phyloP scores from a whole-genome alignment of 2,329 filamentous ascomycete genomes.

The Hymenoscyphus occultus region DNA sequence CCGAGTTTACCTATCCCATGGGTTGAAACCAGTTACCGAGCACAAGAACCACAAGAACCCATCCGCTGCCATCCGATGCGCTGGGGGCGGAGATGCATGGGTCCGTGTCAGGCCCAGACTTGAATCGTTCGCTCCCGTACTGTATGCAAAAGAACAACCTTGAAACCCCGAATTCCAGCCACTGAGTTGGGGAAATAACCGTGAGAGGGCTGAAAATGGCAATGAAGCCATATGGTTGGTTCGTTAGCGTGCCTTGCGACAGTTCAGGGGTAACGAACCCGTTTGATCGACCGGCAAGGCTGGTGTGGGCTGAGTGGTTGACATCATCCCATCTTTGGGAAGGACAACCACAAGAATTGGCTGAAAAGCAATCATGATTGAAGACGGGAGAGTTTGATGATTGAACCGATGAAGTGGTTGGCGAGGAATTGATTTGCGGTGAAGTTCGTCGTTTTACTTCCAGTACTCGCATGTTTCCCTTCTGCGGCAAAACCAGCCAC shows the following conservation, averaged over 20 bases:
- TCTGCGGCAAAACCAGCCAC: too few species aligned
- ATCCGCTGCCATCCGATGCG: background rate
- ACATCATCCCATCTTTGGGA: background rate
- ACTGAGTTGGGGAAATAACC: background rate
- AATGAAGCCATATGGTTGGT: background rate
- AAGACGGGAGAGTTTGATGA: background rate
- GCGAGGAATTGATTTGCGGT: too few species aligned
- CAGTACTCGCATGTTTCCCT: too few species aligned
- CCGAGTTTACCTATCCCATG: background rate
- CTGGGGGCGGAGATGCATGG: background rate
- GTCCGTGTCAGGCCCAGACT: background rate
- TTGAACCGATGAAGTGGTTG: background rate
- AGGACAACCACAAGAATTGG: background rate
- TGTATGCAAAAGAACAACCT: background rate
- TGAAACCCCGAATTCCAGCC: background rate
- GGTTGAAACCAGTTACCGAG: conserved; percentile 1
- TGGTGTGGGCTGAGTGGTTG: background rate
- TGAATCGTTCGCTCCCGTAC: background rate
- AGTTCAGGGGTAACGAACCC: background rate
- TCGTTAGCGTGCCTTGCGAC: background rate
- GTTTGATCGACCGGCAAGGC: conserved; percentile 5
- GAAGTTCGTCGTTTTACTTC: too few species aligned
- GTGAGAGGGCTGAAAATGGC: background rate
- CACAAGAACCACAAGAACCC: background rate
- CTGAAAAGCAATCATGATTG: background rate